Percentiles rank a stretch among this genome's conserved stretches.
phyloP scores from a whole-genome alignment of 2,329 filamentous ascomycete species.

The Stachybotrys elegans region DNA sequence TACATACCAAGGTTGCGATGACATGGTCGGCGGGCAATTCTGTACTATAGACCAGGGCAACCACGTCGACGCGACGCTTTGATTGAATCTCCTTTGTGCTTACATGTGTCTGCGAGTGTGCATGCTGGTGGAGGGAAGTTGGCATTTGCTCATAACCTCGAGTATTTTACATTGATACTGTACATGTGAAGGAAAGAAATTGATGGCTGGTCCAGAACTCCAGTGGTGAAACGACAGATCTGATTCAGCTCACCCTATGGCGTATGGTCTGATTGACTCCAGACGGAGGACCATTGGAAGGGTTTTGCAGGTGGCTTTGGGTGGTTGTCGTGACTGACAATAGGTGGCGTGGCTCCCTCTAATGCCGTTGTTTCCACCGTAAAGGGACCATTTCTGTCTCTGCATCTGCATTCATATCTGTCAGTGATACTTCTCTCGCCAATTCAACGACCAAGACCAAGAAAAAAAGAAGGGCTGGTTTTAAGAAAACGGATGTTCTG shows the following conservation, averaged over 20 bases:
- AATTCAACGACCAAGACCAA: not conserved
- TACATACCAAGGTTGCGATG: slow-evolving; percentile 17
- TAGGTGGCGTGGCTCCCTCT: slow-evolving; percentile 37
- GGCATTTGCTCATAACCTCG: no score
- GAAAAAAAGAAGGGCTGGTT: no score
- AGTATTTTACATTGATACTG: no score
- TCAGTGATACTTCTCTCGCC: slow-evolving; percentile 7
- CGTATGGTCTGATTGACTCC: not conserved
- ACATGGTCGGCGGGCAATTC: slow-evolving; percentile 15
- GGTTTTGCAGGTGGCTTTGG: slow-evolving; percentile 15
- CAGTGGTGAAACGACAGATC: no score
- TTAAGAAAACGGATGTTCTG: not conserved
- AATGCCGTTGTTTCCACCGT: slow-evolving; percentile 60
- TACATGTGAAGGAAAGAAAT: no score
- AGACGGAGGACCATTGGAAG: slow-evolving; percentile 14
- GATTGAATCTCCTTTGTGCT: slow-evolving; percentile 5
- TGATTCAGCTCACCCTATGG: not conserved
- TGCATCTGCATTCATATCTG: slow-evolving; percentile 40
- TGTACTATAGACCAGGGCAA: slow-evolving; percentile 23
- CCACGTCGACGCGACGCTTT: slow-evolving; percentile 17
- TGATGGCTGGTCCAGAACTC: no score
- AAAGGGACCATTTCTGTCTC: slow-evolving; percentile 52
- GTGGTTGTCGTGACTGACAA: slow-evolving; percentile 11
- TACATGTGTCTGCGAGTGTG: not conserved
- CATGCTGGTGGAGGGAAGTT: no score